Evolutionary conservation across 805 yeast species (phyloP), one percentile per base, ranked within the genome.

Genomic region (Isabelozyma rhagii): DNA sequence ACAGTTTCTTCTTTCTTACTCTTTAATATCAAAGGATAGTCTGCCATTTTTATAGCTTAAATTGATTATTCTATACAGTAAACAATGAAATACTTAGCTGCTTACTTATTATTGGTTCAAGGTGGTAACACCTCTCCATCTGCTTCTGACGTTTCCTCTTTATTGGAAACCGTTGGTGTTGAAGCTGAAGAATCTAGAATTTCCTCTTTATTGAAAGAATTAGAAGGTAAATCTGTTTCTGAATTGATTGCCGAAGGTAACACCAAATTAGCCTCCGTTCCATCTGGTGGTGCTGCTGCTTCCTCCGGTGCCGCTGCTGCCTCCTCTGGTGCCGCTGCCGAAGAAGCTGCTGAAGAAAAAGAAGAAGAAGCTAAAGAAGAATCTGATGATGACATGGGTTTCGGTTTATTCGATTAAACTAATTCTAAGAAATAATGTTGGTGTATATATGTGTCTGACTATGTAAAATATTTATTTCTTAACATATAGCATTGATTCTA

Each of bases 281-380:
- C 98, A 78, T 67, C 97, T 69, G 97, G 97, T 76, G 97, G 96
- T 80, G 94, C 97, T 75, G 96, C 94, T 75, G 83, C 90, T 68
- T 78, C 94, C 63, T 75, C 87, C 64, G 79, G 83, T 69, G 82
- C 80, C 68, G 82, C 81, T 68, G 85, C 87, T 62, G 82, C 86
- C 65, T 85, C 85, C 66, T 85, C 81, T 67, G 88, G 76, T 72
- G 84, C 75, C 58, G 85, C 82, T 59, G 87, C 80, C 61, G 90
- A 78, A 58, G 94, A 76, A 51, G 96, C 75, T 53, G 94, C 72
- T 53, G 94, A 75, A 63, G 89, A 72, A 61, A 85, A 77, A 66
- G 90, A 80, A 66, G 92, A 77, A 63, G 85, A 68, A 60, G 85
- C 68, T 61, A 81, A 72, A 59, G 84, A 77, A 66, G 76, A 74